Base-by-base conservation (phyloP, 148 eudicot genomes). In the Polygonum maritimum region DNA sequence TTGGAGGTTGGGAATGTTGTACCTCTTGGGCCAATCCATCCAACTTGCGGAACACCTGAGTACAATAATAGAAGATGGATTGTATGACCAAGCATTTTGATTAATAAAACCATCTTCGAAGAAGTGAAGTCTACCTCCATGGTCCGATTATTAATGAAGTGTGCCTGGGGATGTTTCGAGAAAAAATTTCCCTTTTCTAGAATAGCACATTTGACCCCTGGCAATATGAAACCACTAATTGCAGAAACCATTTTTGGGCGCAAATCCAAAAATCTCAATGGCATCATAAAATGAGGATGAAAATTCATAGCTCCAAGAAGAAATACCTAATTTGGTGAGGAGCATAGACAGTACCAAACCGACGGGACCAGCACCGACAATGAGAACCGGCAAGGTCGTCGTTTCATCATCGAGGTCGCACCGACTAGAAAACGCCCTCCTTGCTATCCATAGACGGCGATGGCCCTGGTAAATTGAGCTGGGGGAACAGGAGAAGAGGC, bases 361-460 rank as follows among this genome's bases (percentile, higher is more conserved):
- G 73, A 95, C 99, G 5, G 97, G 99, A 52, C 97, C 99, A 16
- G 91, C 99, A 63, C 99, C 99, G 73, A 95, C 96, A 57, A 95
- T 95, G 80, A 95, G 78, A 76, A 95, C 94, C 4, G 98, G 98
- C 74, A 95, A 78, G 3, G 84, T 48, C 6, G 85, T 74, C 75
- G 86, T 89, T 7, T 84, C 73, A 1, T 19, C 38, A 41, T 76
- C 71, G 54, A 21, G 6, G 3, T 45, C 7, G 54, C 75, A 19
- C 0, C 14, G 38, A 72, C 38, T 21, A 3, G 75, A 72, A 72
- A 19, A 45, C 33, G 35, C 35, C 35, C 75, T 72, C 54, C 51
- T 72, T 36, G 36, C 19, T 3, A 72, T 72, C 54, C 75, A 45
- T 67, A 33, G 71, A 38, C 41, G 38, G 10, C 44, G 45, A 67